Base-by-base conservation (phyloP, 768 basidiomycete species). In the Psilocybe sp. region DNA sequence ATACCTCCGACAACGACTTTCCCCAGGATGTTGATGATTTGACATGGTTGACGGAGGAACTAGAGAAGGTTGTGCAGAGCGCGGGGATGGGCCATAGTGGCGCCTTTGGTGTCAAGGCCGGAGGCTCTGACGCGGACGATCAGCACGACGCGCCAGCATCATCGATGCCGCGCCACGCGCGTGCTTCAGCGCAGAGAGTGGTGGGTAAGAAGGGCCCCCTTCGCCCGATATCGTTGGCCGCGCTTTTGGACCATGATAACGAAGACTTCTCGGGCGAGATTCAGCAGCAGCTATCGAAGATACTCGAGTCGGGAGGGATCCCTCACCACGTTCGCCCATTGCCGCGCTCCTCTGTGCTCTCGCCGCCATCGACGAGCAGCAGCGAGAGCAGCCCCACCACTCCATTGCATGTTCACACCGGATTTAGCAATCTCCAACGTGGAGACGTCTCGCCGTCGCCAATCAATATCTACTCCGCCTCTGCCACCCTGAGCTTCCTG, bases 1-100 rank as follows among this genome's bases (percentile, higher is more conserved):
- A 62, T 14, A 66, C 58, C 2, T 64, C 64, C 23, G 60, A 68
- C 10, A 58, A 61, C 28, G 64, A 59, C 15, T 59, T 65, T 33
- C 56, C 58, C 5, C 58, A 59, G 44, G 65, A 60, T 15, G 46
- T 59, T 36, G 59, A 62, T 13, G 58, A 62, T 13, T 51, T 71
- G 42, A 56, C 55, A 13, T 73, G 71, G 71, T 51, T 74, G 4
- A 53, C 63, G 23, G 67, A 68, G 18, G 70, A 74, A 52, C 50
- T 71, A 20, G 69, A 66, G 40, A 67, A 60, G 46, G 64, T 65
- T 35, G 45, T 53, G 19, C 48, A 59, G 19, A 56, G 57, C 39
- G 58, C 59, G 4, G 39, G 51, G 32, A 28, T 46, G 18, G 52
- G 46, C 39, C 51, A 32, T 8, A 35, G 35, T 10, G 31, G 44